A percentile compares a stretch with the other conserved stretches of the same genome.
These are phyloP conservation scores for Nigrograna mackinnonii DNA, from an alignment of 2,329 filamentous ascomycete genomes.

Conservation along the genomic window DNA sequence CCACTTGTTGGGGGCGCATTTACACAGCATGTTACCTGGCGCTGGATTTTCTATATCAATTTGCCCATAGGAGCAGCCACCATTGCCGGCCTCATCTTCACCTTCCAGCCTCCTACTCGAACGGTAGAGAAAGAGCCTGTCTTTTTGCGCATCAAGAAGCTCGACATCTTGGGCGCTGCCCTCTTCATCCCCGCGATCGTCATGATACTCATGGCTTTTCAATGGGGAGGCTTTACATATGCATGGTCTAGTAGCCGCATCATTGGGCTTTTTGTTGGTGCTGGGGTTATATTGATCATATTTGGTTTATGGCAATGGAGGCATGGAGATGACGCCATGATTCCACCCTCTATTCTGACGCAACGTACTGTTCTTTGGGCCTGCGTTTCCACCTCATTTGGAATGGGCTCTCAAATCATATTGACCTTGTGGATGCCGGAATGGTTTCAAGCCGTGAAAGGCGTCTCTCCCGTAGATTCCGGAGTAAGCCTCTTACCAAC, in stretches of 20 bases:
- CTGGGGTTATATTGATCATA: slow-evolving; percentile 25
- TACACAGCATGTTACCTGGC: slow-evolving; percentile 26
- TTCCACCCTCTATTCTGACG: slow-evolving; percentile 42
- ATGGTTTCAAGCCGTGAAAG: slow-evolving; percentile 2
- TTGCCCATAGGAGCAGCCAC: slow-evolving; percentile 11
- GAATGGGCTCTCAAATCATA: slow-evolving; percentile 38
- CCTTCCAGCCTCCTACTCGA: slow-evolving; percentile 18
- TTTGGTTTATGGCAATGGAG: slow-evolving; percentile 38
- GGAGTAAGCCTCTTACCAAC: slow-evolving; percentile 1
- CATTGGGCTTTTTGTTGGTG: slow-evolving; percentile 40
- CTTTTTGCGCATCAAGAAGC: slow-evolving; percentile 32
- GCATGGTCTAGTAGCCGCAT: slow-evolving; percentile 50
- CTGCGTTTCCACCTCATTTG: slow-evolving; percentile 36
- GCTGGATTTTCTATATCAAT: slow-evolving; percentile 27
- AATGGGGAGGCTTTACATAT: slow-evolving; percentile 47
- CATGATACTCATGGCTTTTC: slow-evolving; percentile 51
- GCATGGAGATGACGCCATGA: slow-evolving; percentile 39
- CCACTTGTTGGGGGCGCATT: slow-evolving; percentile 41
- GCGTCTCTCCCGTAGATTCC: slow-evolving; percentile 1
- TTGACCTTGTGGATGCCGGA: slow-evolving; percentile 28
- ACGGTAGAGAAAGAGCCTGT: slow-evolving; percentile 15
- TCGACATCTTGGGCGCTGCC: slow-evolving; percentile 50
- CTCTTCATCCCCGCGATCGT: slow-evolving; percentile 46
- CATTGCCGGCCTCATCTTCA: slow-evolving; percentile 11
- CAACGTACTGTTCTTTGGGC: slow-evolving; percentile 33